Conservation (phyloP, 306 rosid genomes). For the cucumber (Cucumis sativus) region DNA sequence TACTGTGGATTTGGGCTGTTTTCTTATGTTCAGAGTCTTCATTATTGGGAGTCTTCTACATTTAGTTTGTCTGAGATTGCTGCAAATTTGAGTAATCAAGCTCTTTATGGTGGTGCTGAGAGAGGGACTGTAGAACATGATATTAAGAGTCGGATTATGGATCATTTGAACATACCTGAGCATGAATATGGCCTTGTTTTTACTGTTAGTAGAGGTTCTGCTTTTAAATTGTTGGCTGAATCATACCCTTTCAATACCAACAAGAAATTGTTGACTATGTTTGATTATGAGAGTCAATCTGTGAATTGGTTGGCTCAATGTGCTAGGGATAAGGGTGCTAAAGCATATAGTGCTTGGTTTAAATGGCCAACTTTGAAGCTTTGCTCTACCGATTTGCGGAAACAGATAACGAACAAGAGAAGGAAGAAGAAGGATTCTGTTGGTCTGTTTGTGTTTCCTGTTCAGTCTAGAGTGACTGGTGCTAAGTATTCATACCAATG, state of each 20-base stretch:
- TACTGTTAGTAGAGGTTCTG: constrained; percentile 95
- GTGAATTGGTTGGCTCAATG: constrained; percentile 94
- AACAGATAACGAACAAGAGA: constrained; percentile 57
- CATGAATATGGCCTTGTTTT: constrained; percentile 92
- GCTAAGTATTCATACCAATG: constrained; percentile 61
- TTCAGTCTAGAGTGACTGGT: constrained; percentile 29
- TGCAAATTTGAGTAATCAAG: constrained; percentile 90
- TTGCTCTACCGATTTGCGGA: constrained; percentile 86
- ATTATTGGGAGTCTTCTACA: constrained; percentile 90
- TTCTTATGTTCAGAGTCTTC: constrained; percentile 82
- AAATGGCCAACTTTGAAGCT: constrained; percentile 96
- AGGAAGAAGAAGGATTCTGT: constrained; percentile 24
- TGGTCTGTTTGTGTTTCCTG: constrained; percentile 30
- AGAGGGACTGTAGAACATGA: constrained; percentile 85
- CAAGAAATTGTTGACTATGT: constrained; percentile 85
- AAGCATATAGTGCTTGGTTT: constrained; percentile 83
- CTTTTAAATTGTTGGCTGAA: constrained; percentile 70
- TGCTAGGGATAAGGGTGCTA: constrained; percentile 87
- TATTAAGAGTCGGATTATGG: constrained; percentile 78
- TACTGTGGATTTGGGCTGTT: constrained; percentile 95
- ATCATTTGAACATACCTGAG: constrained; percentile 90
- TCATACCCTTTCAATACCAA: constrained; percentile 87
- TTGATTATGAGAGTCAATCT: constrained; percentile 91
- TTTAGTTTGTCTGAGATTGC: constrained; percentile 96
- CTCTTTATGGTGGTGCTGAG: constrained; percentile 88